Percentiles rank a stretch among this genome's conserved stretches.
These are phyloP conservation scores for Kuraishia floccosa DNA, from an alignment of 805 yeast species.

Conservation along the genomic window DNA sequence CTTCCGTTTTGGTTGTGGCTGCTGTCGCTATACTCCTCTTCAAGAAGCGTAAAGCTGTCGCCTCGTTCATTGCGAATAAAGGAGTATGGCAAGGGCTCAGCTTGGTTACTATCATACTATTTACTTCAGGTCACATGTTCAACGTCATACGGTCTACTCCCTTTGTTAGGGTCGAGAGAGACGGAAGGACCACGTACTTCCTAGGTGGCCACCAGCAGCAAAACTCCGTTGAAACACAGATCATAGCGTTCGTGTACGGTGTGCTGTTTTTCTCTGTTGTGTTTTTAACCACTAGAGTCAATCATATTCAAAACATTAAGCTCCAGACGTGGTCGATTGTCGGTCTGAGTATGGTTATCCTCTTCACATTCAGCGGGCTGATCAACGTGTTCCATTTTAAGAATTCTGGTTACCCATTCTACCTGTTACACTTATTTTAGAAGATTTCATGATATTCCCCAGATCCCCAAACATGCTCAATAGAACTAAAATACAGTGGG, in stretches of 20 bases:
- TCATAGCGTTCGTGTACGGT: slow-evolving; percentile 66
- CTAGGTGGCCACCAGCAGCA: slow-evolving; percentile 62
- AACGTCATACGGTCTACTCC: slow-evolving; percentile 71
- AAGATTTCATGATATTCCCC: no score
- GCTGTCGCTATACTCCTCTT: slow-evolving; percentile 18
- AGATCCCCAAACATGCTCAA: no score
- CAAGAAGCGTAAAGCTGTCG: slow-evolving; percentile 21
- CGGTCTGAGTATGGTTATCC: slow-evolving; percentile 29
- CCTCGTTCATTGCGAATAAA: slow-evolving; percentile 32
- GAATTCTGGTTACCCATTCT: slow-evolving; percentile 68
- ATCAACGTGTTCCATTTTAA: slow-evolving; percentile 60
- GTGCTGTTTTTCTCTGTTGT: slow-evolving; percentile 49
- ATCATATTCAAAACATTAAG: slow-evolving; percentile 30
- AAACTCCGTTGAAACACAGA: slow-evolving; percentile 82
- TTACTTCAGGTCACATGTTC: slow-evolving; percentile 89
- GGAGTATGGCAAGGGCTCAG: slow-evolving; percentile 65
- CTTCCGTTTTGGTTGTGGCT: slow-evolving; percentile 21
- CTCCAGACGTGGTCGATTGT: slow-evolving; percentile 38
- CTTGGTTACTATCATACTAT: slow-evolving; percentile 53
- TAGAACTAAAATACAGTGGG: no score
- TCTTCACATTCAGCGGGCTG: slow-evolving; percentile 51
- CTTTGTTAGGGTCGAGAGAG: slow-evolving; percentile 35
- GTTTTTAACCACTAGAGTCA: slow-evolving; percentile 45
- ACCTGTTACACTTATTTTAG: slow-evolving; percentile 34
- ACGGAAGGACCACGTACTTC: slow-evolving; percentile 27